Evolutionary conservation across 2,329 filamentous ascomycete species (phyloP), one percentile per base, ranked within the genome.

Genomic region (Cercospora beticola): DNA sequence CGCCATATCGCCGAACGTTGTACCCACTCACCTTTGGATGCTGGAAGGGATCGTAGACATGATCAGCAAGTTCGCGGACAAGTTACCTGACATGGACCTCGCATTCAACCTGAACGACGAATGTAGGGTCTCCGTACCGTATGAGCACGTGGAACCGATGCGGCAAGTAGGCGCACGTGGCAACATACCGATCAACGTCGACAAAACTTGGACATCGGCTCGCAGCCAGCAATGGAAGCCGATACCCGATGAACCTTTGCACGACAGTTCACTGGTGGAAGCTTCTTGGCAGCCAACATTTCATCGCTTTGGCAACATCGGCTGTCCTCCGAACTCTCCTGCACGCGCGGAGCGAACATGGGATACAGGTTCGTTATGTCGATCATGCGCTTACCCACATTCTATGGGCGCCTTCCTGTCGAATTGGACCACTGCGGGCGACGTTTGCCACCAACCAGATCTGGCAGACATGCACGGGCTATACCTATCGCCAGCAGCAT

Each of bases 361-460:
- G 88, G 86, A 92, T 71, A 84, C 86, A 26, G 84, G 85, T 65
- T 83, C 86, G 40, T 84, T 92, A 62, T 94, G 92, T 77, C 81
- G 86, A 0, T 81, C 82, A 2, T 94, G 92, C 77, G 82, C 84
- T 1, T 80, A 82, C 6, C 86, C 86, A 0, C 90, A 94, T 74
- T 90, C 91, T 0, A 81, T 87, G 18, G 89, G 87, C 2, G 88
- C 88, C 23, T 91, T 92, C 74, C 80, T 93, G 5, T 81, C 83
- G 4, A 84, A 91, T 73, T 94, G 90, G 88, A 82, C 84, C 0
- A 77, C 84, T 8, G 87, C 90, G 5, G 85, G 88, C 5, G 86
- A 92, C 58, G 84, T 90, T 30, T 96, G 92, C 76, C 86, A 90
- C 68, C 92, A 95, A 75, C 90, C 92, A 0, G 92, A 95, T 71